phyloP scores from a whole-genome alignment of 2,329 filamentous ascomycete species.

The Calcarisporium arbuscula region DNA sequence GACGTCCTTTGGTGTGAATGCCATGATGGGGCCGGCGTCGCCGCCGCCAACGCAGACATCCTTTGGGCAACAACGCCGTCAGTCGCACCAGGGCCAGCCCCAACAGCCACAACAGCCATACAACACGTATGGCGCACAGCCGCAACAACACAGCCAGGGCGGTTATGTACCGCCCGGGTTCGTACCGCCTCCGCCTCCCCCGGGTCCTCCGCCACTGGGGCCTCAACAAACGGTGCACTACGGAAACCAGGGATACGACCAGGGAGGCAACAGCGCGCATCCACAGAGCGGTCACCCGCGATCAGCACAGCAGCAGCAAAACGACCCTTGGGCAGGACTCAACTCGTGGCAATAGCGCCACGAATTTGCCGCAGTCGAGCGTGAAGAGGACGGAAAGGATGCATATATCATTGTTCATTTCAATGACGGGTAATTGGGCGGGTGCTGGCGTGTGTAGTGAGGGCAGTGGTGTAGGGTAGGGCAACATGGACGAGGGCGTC shows the following conservation, averaged over 20 bases:
- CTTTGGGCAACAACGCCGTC: slow-evolving; percentile 28
- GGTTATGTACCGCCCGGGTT: slow-evolving; percentile 50
- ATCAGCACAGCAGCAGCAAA: slow-evolving; percentile 30
- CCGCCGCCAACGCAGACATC: slow-evolving; percentile 53
- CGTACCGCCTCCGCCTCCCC: slow-evolving; percentile 57
- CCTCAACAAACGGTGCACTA: slow-evolving; percentile 58
- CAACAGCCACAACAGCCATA: slow-evolving; percentile 39
- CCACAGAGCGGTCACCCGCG: slow-evolving; percentile 25
- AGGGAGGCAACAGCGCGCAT: slow-evolving; percentile 22
- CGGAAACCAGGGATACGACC: slow-evolving; percentile 26
- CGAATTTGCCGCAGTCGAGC: background rate
- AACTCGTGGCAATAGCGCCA: slow-evolving; percentile 42
- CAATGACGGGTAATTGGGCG: too few species aligned
- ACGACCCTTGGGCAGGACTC: slow-evolving; percentile 47
- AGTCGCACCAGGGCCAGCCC: slow-evolving; percentile 9
- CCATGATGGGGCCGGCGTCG: slow-evolving; percentile 37
- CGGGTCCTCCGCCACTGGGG: slow-evolving; percentile 54
- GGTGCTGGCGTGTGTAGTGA: too few species aligned
- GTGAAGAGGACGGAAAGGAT: background rate
- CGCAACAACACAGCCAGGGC: slow-evolving; percentile 33
- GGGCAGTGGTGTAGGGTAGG: too few species aligned
- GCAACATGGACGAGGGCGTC: too few species aligned
- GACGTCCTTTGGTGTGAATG: slow-evolving; percentile 37
- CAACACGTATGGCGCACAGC: slow-evolving; percentile 30
- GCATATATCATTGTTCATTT: too few species aligned